Percentiles rank a stretch among this genome's conserved stretches.
phyloP scores from a whole-genome alignment of 2,329 filamentous ascomycete genomes.

The Dothideomycetidae sp. region DNA sequence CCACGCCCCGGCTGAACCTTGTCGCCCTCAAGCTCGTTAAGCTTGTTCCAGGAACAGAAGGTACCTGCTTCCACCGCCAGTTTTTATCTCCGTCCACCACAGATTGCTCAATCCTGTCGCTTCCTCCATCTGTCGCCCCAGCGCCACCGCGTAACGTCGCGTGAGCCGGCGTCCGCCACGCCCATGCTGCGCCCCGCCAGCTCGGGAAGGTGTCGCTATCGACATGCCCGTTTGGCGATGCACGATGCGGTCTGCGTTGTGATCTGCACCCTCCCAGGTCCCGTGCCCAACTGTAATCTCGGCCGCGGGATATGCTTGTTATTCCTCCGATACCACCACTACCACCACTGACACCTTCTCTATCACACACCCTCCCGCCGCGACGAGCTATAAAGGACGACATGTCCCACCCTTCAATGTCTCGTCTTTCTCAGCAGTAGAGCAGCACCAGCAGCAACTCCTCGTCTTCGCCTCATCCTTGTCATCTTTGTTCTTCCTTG shows the following conservation, averaged over 20 bases:
- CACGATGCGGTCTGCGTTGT: no score
- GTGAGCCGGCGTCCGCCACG: neutral
- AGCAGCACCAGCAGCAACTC: neutral
- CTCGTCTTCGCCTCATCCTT: neutral
- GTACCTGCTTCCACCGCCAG: neutral
- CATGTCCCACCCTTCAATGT: neutral
- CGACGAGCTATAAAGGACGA: no score
- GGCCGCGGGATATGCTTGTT: neutral
- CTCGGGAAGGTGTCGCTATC: neutral
- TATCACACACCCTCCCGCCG: no score
- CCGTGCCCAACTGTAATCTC: neutral
- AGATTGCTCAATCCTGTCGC: neutral
- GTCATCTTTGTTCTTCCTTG: neutral
- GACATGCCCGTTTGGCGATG: neutral
- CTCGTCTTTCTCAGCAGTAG: neutral
- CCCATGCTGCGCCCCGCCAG: neutral
- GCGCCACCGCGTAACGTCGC: neutral
- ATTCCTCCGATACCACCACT: neutral
- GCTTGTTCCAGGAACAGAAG: neutral
- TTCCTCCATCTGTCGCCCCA: neutral
- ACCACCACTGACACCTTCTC: neutral
- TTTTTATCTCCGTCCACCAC: neutral
- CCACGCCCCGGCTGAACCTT: no score
- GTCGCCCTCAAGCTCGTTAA: no score
- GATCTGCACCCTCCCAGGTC: no score